Base-by-base conservation (phyloP, 495 filamentous ascomycete genomes). In the Aspergillus olivimuriae region DNA sequence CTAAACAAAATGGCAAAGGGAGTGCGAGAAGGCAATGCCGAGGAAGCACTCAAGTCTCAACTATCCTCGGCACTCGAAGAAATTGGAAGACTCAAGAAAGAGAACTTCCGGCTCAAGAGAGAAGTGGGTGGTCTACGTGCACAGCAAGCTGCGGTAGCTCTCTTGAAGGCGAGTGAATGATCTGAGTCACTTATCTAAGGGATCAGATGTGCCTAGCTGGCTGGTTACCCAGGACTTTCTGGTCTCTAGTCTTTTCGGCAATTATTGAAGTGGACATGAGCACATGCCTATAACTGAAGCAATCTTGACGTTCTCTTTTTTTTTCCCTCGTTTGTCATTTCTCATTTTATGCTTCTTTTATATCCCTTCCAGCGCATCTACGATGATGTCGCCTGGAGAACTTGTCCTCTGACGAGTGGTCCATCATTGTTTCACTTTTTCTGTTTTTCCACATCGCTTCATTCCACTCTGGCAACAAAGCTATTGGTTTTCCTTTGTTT, bases 1-100 rank as follows among this genome's bases (percentile, higher is more conserved):
- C 65, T 98, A 35, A 85, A 77, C 41, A 89, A 87, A 70, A 83
- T 96, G 41, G 72, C 87, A 15, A 83, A 77, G 54, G 84, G 81
- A 7, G 74, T 92, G 24, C 84, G 83, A 55, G 74, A 75, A 4
- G 80, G 83, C 17, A 83, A 82, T 28, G 85, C 79, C 0, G 84
- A 86, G 51, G 82, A 86, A 48, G 84, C 87, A 50, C 51, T 94
- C 44, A 65, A 83, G 53, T 66, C 60, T n/a, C 74, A 80, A 53
- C 53, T 95, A 50, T 77, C 72, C 49, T 83, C 81, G 41, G 68
- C 68, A 3, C 65, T 82, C 45, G 84, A 85, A 43, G 87, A 92
- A 59, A 73, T 80, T 39, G 77, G 73, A 5, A 72, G 78, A 44
- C 54, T 84, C 44, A 89, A 84, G 70, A 87, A 82, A 69, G 89